Evolutionary conservation across 306 rosid species (phyloP), one percentile per base, ranked within the genome.

Genomic region (Pterocarpus santalinus): DNA sequence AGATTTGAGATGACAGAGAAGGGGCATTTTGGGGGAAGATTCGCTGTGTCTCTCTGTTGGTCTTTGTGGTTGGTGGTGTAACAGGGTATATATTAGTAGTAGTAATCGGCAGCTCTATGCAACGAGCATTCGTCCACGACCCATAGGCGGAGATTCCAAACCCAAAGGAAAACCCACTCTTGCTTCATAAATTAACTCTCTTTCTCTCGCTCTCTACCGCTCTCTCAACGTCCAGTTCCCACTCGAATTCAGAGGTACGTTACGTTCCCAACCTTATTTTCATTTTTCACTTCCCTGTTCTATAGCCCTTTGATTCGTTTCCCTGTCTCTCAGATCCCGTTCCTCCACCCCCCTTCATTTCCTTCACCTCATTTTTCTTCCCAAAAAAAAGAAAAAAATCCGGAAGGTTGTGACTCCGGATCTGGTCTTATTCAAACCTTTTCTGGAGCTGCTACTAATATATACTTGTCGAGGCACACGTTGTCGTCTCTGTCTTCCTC

Each of bases 101-200:
- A n/a, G 52, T 38, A n/a, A 52, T 22, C 53, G 62, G 63, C 44
- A 32, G 55, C 16, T 2, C 7, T 3, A 14, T 5, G 8, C 34
- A 1, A 1, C 32, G 12, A 30, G 8, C 84, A 80, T 80, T 75
- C 72, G 35, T 71, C 49, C 71, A 43, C 79, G 41, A 87, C 63
- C 44, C 53, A 30, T 38, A 9, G 88, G 78, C 88, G 92, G 91
- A 81, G 65, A 70, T 88, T 70, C 71, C 87, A 53, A 74, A 55
- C 69, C 15, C 78, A 61, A 11, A 43, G 47, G 47, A 43, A 43
- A 43, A 43, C 47, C 47, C 5, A 56, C 51, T n/a, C 5, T 47
- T 3, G 4, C 81, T 77, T 76, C 68, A 51, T 80, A 30, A 74
- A 69, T 16, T 3, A 1, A 51, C 57, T 0, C 47, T 5, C 46